Percentiles rank a stretch among this genome's conserved stretches.
Conservation (phyloP, 441 rosid genomes). For the Cnidoscolus chayamansa region DNA sequence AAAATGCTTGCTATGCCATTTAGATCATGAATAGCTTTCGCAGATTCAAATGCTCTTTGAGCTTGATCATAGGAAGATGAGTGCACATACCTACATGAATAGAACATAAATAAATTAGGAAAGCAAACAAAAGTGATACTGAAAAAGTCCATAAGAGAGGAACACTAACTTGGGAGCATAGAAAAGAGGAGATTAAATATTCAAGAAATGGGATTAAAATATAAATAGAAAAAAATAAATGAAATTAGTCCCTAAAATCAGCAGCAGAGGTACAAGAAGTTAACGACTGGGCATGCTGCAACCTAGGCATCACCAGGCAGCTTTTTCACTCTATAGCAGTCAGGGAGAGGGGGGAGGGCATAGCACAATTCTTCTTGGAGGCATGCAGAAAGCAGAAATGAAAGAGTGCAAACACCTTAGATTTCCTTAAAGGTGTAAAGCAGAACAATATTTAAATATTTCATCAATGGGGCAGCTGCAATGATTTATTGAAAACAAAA, state of each 20-base stretch:
- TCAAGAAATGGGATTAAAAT: neutral
- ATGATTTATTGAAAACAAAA: neutral
- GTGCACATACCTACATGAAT: slow-evolving; percentile 46
- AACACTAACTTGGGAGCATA: neutral
- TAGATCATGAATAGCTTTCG: slow-evolving; percentile 77
- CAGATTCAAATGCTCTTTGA: slow-evolving; percentile 75
- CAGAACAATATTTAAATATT: neutral
- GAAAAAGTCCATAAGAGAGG: neutral
- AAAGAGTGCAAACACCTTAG: neutral
- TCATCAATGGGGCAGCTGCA: neutral
- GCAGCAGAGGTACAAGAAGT: no score
- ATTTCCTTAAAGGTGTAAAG: slow-evolving; percentile 2
- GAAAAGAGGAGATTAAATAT: neutral
- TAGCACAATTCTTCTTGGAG: no score
- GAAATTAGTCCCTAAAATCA: no score
- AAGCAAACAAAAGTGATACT: neutral
- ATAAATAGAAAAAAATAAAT: no score
- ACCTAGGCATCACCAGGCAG: no score
- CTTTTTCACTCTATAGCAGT: no score
- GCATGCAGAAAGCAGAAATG: slow-evolving; percentile 3
- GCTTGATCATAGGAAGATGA: slow-evolving; percentile 64
- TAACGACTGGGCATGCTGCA: no score
- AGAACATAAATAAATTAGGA: slow-evolving; percentile 6
- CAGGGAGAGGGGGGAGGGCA: no score
- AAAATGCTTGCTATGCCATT: slow-evolving; percentile 75